Conservation (phyloP, 768 basidiomycete genomes). For the Leucogyrophana mollusca region DNA sequence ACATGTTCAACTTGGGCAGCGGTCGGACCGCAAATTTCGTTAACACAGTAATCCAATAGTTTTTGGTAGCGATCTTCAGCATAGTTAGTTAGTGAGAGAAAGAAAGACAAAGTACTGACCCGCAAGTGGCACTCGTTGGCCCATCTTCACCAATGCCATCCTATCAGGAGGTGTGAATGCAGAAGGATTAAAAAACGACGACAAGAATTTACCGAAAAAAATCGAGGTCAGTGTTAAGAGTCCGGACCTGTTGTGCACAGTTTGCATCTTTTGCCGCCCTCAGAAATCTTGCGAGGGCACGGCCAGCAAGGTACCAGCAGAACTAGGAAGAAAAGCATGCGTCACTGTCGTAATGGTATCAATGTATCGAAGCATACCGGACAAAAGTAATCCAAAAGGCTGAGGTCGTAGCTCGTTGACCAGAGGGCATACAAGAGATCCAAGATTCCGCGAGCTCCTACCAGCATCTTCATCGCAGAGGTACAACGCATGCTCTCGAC, state of each 20-base stretch:
- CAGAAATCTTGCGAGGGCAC: conserved; percentile 65
- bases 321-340: conserved; percentile 37
- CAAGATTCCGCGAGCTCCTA: conserved; percentile 62
- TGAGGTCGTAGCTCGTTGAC: conserved; percentile 72
- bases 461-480: conserved; percentile 67
- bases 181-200: conserved; percentile 1
- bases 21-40: conserved; percentile 8
- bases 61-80: conserved; percentile 18
- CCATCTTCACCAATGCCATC: conserved; percentile 57
- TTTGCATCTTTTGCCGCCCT: conserved; percentile 60
- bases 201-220: conserved; percentile 56
- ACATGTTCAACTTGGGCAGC: too few relatives aligned
- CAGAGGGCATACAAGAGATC: conserved; percentile 65
- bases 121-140: conserved; percentile 66
- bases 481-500: conserved; percentile 56
- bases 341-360: background rate
- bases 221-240: conserved; percentile 60
- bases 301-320: conserved; percentile 68
- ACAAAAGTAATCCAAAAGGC: conserved; percentile 68
- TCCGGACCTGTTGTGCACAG: conserved; percentile 54
- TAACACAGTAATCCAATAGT: conserved; percentile 19
- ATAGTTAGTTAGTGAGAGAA: background rate
- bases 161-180: conserved; percentile 28
- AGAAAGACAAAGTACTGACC: conserved; percentile 30
- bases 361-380: conserved; percentile 42